A percentile compares a stretch with the other conserved stretches of the same genome.
These are phyloP conservation scores for Canavalia ensiformis DNA, from an alignment of 306 rosid genomes.

Conservation along the genomic window DNA sequence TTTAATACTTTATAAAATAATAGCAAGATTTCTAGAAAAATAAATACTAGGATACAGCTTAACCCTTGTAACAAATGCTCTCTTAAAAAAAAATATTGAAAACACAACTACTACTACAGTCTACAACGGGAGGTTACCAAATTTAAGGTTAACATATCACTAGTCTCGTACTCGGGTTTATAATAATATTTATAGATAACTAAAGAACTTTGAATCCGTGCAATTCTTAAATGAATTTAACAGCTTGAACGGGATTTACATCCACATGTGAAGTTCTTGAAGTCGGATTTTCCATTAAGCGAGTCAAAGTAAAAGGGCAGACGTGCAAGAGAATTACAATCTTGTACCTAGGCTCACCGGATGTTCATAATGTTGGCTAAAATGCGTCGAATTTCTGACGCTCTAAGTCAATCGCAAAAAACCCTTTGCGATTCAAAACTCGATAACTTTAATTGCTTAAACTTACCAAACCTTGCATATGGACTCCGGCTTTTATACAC, in stretches of 20 bases:
- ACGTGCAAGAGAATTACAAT: constrained; percentile 8
- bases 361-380: not conserved
- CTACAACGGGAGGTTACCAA: not conserved
- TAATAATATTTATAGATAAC: not conserved
- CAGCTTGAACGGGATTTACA: not conserved
- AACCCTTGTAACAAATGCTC: not conserved
- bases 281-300: not conserved
- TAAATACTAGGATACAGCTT: too few species aligned
- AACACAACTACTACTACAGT: too few species aligned
- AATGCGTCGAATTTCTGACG: not conserved
- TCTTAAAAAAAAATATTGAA: too few species aligned
- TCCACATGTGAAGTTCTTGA: constrained; percentile 34
- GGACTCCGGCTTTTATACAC: not conserved
- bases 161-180: not conserved
- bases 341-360: not conserved
- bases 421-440: not conserved
- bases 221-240: not conserved
- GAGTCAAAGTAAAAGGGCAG: not conserved
- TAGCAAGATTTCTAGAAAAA: too few species aligned
- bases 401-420: not conserved
- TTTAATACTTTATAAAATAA: too few species aligned
- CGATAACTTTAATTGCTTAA: not conserved
- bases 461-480: not conserved
- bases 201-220: not conserved
- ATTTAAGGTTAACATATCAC: not conserved